A percentile compares a stretch with the other conserved stretches of the same genome.
Evolutionary conservation across 805 yeast genomes (phyloP).

Genomic region (Yamadazyma scolyti): DNA sequence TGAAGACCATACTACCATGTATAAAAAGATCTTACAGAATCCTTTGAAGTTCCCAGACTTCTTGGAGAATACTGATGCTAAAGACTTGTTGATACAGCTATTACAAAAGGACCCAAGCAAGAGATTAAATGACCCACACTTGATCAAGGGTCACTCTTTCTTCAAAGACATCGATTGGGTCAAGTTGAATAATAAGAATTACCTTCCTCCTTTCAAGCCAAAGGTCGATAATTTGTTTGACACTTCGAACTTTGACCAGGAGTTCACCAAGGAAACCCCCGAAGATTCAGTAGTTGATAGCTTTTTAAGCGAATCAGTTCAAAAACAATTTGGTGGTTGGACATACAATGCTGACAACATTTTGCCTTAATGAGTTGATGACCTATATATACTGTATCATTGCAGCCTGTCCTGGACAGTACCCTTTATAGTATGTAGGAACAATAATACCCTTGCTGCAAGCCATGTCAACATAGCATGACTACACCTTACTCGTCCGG

Average conservation of each 20-base stretch:
- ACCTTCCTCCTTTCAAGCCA: conserved; percentile 95
- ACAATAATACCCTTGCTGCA: no score
- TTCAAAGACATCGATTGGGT: conserved; percentile 90
- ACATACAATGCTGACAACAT: conserved; percentile 73
- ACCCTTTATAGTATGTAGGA: no score
- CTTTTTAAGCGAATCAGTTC: conserved; percentile 89
- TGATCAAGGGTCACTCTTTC: conserved; percentile 79
- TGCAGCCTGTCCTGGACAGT: no score
- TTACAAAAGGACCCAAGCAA: conserved; percentile 81
- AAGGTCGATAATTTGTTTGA: conserved; percentile 81
- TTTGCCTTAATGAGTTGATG: conserved; percentile 12
- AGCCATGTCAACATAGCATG: no score
- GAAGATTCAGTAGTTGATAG: conserved; percentile 94
- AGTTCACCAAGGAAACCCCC: conserved; percentile 89
- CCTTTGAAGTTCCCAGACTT: conserved; percentile 86
- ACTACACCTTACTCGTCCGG: no score
- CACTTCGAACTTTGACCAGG: conserved; percentile 90
- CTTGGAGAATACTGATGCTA: conserved; percentile 77
- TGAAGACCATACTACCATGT: conserved; percentile 90
- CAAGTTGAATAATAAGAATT: conserved; percentile 76
- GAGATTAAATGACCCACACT: conserved; percentile 78
- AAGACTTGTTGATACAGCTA: conserved; percentile 69
- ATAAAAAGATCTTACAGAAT: conserved; percentile 85
- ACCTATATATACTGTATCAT: no score
- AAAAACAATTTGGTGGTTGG: conserved; percentile 98